A percentile compares a stretch with the other conserved stretches of the same genome.
Conservation (phyloP, 495 filamentous ascomycete species). For the Daldinia caldariorum region DNA sequence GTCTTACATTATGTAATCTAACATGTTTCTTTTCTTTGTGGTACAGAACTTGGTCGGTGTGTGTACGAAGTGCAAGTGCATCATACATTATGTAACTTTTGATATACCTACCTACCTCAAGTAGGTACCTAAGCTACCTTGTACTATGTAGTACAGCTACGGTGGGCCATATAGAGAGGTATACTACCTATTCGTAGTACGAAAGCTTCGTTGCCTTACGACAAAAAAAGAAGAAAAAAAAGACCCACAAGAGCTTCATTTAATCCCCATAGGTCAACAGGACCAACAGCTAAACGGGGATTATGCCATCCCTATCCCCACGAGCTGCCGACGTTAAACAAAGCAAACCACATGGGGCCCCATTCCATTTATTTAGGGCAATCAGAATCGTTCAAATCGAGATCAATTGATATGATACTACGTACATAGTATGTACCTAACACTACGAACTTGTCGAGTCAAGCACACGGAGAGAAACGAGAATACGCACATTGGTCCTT, state of each 20-base stretch:
- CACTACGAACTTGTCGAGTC: conserved; percentile 2
- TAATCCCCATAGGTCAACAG: not conserved
- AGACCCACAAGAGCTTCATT: conserved; percentile 14
- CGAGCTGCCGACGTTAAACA: conserved; percentile 5
- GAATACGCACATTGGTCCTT: not conserved
- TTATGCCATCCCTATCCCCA: conserved; percentile 11
- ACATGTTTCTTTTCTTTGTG: not conserved
- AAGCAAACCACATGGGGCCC: conserved; percentile 9
- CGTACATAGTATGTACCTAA: no score
- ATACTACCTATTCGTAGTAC: no score
- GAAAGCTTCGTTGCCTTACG: conserved; percentile 1
- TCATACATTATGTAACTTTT: no score
- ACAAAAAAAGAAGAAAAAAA: no score
- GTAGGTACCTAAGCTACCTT: no score
- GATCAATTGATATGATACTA: conserved; percentile 2
- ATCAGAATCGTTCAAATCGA: conserved; percentile 1
- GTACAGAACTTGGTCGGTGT: no score
- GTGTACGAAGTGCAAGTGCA: no score
- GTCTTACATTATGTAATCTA: not conserved
- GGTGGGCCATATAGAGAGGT: no score
- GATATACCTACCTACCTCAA: no score
- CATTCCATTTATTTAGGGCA: conserved; percentile 5
- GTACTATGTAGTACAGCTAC: no score
- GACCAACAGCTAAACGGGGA: not conserved
- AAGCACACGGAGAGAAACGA: not conserved